Evolutionary conservation across 2,329 filamentous ascomycete genomes (phyloP), one percentile per base, ranked within the genome.

Genomic region (Emericellopsis atlantica): DNA sequence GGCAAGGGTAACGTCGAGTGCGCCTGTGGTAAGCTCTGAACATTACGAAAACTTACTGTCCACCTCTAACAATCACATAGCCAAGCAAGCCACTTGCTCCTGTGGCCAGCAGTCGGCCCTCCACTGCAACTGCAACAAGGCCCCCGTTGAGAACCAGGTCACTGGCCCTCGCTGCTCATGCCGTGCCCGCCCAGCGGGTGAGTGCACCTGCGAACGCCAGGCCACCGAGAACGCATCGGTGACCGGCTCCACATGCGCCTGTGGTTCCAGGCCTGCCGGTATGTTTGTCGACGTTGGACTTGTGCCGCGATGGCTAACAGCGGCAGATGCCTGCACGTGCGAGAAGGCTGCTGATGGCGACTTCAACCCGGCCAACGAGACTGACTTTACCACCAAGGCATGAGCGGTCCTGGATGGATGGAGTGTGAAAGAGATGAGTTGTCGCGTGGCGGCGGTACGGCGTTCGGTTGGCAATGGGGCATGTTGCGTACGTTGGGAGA

Each of bases 21-120:
- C 52, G 61, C 73, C 51, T 78, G 74, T 58, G 74, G 73, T 76
- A 69, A 51, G 72, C 63, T 40, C 45, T 39, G 21, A 12, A 18
- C 34, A 18, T 15, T 32, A 23, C 24, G 5, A 2, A 24, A 26
- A 38, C 23, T 22, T 15, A 24, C 15, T 7, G 15, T 32, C 16
- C 5, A 16, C 16, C 18, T 8, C 39, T 43, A 45, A 48, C 45
- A 42, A 5, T 42, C 40, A 18, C 16, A 36, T 49, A 76, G 77
- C 76, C 51, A 61, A 76, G 52, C 70, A 81, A 61, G 78, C 78
- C 8, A 81, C 70, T 45, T 95, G 88, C 76, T 93, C 86, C 14
- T 96, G 90, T 60, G 90, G 90, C 56, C 79, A 95, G 69, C 75
- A 92, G 58, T 76, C 79, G 4, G 90, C 90, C 39, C 77, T 95